phyloP scores from a whole-genome alignment of 768 basidiomycete species.

The Pholiota molesta region DNA sequence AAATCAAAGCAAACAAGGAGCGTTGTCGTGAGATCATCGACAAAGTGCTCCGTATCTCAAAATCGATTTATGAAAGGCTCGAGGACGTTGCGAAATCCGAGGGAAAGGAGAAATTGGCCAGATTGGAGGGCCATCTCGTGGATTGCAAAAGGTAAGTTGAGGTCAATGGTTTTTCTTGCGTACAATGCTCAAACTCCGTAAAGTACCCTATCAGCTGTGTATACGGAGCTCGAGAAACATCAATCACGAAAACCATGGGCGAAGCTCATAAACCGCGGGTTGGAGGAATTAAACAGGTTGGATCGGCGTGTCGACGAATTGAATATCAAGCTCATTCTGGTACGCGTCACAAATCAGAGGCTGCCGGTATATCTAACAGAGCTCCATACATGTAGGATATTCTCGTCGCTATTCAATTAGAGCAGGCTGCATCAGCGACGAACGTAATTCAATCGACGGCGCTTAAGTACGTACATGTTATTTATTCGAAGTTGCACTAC shows the following conservation, averaged over 20 bases:
- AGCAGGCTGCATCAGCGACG: not conserved
- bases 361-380: not conserved
- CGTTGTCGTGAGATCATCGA: conserved; percentile 2
- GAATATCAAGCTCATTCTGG: not conserved
- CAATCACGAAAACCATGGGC: not conserved
- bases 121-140: not conserved
- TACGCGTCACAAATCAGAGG: not conserved
- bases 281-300: not conserved
- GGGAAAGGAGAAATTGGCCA: not conserved
- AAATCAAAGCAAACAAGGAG: not conserved
- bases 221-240: not conserved
- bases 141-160: not conserved
- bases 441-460: not conserved
- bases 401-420: not conserved
- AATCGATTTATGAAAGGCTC: not conserved
- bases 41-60: not conserved
- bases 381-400: not conserved
- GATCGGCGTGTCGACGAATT: not conserved
- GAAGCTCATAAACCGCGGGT: not conserved
- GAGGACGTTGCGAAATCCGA: not conserved
- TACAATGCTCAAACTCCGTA: no score
- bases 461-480: not conserved
- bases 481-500: not conserved
- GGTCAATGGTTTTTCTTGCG: no score
- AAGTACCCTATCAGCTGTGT: no score